phyloP scores from a whole-genome alignment of 192 early-diverging fungal genomes.

The Allomyces javanicus region DNA sequence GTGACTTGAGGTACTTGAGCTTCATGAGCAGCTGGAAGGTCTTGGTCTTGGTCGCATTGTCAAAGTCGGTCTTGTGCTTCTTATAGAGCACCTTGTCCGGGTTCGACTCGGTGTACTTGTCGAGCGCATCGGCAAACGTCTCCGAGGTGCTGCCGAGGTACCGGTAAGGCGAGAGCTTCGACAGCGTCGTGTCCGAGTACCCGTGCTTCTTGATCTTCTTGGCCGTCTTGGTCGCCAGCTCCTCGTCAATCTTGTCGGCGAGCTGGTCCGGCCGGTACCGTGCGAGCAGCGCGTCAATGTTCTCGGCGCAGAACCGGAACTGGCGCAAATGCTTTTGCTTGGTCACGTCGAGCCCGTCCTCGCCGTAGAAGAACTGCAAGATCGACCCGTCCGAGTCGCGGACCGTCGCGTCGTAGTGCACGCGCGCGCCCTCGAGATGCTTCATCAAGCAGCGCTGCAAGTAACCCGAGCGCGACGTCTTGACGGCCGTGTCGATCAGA shows the following conservation, averaged over 20 bases:
- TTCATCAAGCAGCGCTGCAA: slow-evolving; percentile 98
- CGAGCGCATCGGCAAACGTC: slow-evolving; percentile 49
- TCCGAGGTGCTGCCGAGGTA: slow-evolving; percentile 82
- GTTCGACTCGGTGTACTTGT: slow-evolving; percentile 22
- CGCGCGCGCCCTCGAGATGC: slow-evolving; percentile 83
- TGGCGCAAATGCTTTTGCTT: slow-evolving; percentile 77
- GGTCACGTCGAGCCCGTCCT: slow-evolving; percentile 89
- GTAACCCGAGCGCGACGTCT: slow-evolving; percentile 96
- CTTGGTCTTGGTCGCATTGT: slow-evolving; percentile 32
- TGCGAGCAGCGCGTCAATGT: slow-evolving; percentile 57
- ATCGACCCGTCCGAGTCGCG: slow-evolving; percentile 86
- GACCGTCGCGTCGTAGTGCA: slow-evolving; percentile 95
- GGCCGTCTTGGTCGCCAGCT: slow-evolving; percentile 47
- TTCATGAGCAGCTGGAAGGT: slow-evolving; percentile 80
- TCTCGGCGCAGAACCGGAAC: slow-evolving; percentile 86
- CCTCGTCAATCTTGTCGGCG: slow-evolving; percentile 42
- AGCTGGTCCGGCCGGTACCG: slow-evolving; percentile 59
- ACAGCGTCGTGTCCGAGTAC: slow-evolving; percentile 49
- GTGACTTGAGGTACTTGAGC: slow-evolving; percentile 79
- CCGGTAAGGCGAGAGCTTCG: slow-evolving; percentile 55
- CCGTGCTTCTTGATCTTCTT: slow-evolving; percentile 53
- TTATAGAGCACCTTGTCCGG: slow-evolving; percentile 17
- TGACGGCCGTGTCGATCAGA: slow-evolving; percentile 99
- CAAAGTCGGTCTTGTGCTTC: slow-evolving; percentile 35
- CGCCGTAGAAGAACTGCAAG: slow-evolving; percentile 96